Evolutionary conservation across 495 filamentous ascomycete genomes (phyloP).

Genomic region (Penicillium malachiteum): DNA sequence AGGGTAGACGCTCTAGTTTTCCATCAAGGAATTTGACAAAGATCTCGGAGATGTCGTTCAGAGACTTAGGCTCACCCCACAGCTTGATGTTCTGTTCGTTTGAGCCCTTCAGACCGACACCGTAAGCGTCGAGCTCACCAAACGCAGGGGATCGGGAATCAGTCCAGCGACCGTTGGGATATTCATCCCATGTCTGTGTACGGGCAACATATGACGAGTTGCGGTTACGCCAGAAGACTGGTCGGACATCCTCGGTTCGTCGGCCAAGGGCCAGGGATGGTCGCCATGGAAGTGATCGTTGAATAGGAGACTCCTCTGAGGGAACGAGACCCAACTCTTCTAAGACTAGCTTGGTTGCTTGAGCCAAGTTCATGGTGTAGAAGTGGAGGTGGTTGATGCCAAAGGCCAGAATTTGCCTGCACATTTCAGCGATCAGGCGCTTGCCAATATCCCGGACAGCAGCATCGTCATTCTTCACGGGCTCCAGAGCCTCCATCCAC

Average conservation of each 20-base stretch:
- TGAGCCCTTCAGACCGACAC: constrained; percentile 90
- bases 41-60: constrained; percentile 76
- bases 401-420: constrained; percentile 72
- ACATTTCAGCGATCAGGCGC: constrained; percentile 87
- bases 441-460: constrained; percentile 90
- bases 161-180: constrained; percentile 98
- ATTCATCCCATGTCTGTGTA: constrained; percentile 99
- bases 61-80: constrained; percentile 81
- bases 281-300: constrained; percentile 89
- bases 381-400: constrained; percentile 93
- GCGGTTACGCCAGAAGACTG: constrained; percentile 98
- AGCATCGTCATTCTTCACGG: constrained; percentile 94
- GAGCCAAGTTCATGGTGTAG: constrained; percentile 99
- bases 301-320: constrained; percentile 69
- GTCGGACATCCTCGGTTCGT: constrained; percentile 91
- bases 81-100: constrained; percentile 96
- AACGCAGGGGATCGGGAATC: constrained; percentile 96
- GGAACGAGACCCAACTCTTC: constrained; percentile 83
- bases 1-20: constrained; percentile 79
- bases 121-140: constrained; percentile 94
- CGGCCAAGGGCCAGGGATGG: constrained; percentile 87
- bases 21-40: constrained; percentile 82
- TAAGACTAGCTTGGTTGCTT: constrained; percentile 89
- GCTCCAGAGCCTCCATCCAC: constrained; percentile 82
- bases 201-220: constrained; percentile 92